These are phyloP conservation scores for Medakamo hakoo DNA, from an alignment of 139 green algal species.

Conservation along the genomic window DNA sequence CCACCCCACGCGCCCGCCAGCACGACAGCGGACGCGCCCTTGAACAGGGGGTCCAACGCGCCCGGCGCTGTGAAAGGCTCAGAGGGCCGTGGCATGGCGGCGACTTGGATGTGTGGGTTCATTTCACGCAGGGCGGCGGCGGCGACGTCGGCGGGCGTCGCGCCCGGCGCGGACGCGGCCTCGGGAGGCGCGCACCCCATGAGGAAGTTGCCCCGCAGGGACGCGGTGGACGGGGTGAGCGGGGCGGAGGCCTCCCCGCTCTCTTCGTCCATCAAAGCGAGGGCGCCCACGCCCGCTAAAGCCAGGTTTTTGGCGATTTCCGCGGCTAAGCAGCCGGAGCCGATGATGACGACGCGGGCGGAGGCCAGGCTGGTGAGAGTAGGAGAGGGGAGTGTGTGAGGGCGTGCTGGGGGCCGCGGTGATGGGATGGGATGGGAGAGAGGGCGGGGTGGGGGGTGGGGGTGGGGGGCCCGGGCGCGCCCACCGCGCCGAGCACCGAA, in stretches of 20 bases:
- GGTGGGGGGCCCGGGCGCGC: too few relatives aligned
- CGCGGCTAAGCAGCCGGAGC: constrained; percentile 34
- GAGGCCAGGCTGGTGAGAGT: constrained; percentile 33
- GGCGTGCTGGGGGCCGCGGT: neutral
- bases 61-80: neutral
- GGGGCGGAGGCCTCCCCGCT: constrained; percentile 7
- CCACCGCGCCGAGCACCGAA: neutral
- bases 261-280: constrained; percentile 43
- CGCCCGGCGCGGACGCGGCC: neutral
- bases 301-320: constrained; percentile 87
- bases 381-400: neutral
- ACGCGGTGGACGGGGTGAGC: neutral
- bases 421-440: neutral
- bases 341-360: constrained; percentile 45
- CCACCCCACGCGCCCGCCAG: constrained; percentile 8
- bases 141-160: constrained; percentile 39
- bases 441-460: too few relatives aligned
- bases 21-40: constrained; percentile 9
- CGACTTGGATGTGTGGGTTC: constrained; percentile 69
- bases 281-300: constrained; percentile 60
- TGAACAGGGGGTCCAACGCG: constrained; percentile 19
- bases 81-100: neutral
- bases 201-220: constrained; percentile 48
- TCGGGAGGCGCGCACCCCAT: constrained; percentile 11
- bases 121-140: constrained; percentile 55